Evolutionary conservation across 148 eudicot species (phyloP).

Genomic region (Spergularia bocconei): DNA sequence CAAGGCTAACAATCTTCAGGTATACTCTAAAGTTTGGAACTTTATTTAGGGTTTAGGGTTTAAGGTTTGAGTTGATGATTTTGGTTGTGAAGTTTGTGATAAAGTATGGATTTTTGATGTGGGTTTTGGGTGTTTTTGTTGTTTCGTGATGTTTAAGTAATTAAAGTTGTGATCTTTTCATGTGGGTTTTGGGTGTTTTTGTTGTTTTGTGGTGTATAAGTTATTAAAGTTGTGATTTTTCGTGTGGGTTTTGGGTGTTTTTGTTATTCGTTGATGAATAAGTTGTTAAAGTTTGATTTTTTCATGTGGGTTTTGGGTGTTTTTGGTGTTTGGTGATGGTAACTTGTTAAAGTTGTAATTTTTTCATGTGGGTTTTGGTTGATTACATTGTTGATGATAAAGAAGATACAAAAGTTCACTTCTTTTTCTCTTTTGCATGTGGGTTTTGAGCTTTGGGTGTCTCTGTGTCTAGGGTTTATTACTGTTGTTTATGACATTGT

Average conservation of each 20-base stretch:
- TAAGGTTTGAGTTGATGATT: neutral
- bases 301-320: neutral
- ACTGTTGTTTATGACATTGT: neutral
- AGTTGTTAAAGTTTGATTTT: neutral
- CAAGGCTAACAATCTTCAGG: conserved; percentile 56
- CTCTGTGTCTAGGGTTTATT: neutral
- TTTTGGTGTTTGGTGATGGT: too few relatives aligned
- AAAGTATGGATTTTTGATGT: neutral
- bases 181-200: neutral
- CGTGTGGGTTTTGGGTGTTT: neutral
- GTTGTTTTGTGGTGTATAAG: neutral
- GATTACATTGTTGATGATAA: neutral
- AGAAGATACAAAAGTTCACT: neutral
- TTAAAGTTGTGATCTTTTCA: neutral
- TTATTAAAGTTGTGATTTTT: neutral
- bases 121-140: neutral
- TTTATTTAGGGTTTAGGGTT: conserved; percentile 12
- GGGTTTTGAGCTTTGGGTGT: neutral
- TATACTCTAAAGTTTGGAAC: neutral
- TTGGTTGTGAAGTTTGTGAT: neutral
- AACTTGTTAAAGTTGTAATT: too few relatives aligned
- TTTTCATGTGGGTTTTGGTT: neutral
- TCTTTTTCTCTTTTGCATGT: neutral
- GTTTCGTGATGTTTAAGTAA: neutral
- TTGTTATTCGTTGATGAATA: neutral